A percentile compares a stretch with the other conserved stretches of the same genome.
Conservation (phyloP, 805 yeast species). For the Sungouiozyma ichnusensis region DNA sequence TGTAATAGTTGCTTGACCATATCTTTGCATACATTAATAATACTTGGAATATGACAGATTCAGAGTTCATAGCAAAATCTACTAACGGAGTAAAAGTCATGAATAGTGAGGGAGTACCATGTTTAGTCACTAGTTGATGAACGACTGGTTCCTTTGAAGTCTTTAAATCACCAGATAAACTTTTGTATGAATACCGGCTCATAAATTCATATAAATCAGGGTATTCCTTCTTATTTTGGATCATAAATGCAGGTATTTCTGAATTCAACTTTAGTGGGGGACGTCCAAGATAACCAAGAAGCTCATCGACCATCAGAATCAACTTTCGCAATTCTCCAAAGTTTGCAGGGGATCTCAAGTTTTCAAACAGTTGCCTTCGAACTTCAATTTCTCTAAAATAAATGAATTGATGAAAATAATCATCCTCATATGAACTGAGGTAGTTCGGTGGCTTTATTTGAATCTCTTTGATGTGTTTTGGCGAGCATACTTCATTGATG, state of each 20-base stretch:
- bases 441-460: slow-evolving; percentile 12
- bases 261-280: slow-evolving; percentile 45
- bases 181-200: slow-evolving; percentile 49
- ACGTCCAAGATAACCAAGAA: slow-evolving; percentile 42
- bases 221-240: slow-evolving; percentile 38
- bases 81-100: slow-evolving; percentile 30
- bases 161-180: slow-evolving; percentile 35
- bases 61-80: slow-evolving; percentile 17
- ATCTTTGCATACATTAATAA: slow-evolving; percentile 58
- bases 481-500: slow-evolving; percentile 26
- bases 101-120: slow-evolving; percentile 60
- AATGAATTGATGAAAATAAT: slow-evolving; percentile 38
- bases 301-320: slow-evolving; percentile 34
- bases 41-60: slow-evolving; percentile 39
- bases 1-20: slow-evolving; percentile 54
- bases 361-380: slow-evolving; percentile 16
- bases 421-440: slow-evolving; percentile 18
- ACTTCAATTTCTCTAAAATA: slow-evolving; percentile 37
- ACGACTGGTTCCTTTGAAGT: slow-evolving; percentile 31
- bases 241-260: slow-evolving; percentile 43
- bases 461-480: slow-evolving; percentile 12
- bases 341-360: slow-evolving; percentile 11
- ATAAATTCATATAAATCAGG: slow-evolving; percentile 57
- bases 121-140: slow-evolving; percentile 52
- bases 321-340: slow-evolving; percentile 12